Base-by-base conservation (phyloP, 139 green algal genomes). In the Parachlorella kessleri region DNA sequence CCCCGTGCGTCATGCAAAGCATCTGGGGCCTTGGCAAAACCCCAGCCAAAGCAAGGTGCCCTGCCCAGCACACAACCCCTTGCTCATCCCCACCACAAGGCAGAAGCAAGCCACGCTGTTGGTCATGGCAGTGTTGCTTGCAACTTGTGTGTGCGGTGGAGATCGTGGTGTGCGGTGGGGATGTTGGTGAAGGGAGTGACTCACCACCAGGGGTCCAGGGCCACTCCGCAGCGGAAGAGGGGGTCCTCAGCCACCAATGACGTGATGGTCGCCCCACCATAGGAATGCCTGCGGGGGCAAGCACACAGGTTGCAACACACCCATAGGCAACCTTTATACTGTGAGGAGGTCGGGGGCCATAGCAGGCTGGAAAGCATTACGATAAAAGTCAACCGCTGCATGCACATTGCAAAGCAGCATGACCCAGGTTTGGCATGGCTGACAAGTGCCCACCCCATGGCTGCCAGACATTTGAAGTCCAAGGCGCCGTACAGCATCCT, bases 161-260 rank as follows among this genome's bases (percentile, higher is more conserved):
- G n/a, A n/a, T n/a, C n/a, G n/a, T n/a, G n/a, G n/a, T n/a, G n/a
- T n/a, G n/a, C n/a, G n/a, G n/a, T n/a, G n/a, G n/a, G n/a, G n/a
- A n/a, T n/a, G n/a, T n/a, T n/a, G n/a, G n/a, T n/a, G n/a, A n/a
- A n/a, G n/a, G n/a, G n/a, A 72, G 6, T 54, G 32, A 36, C 83
- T 53, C 72, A 90, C 81, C 89, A 94, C 87, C 87, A 93, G 4
- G 90, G 90, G 68, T 94, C 90, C 1, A 94, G 40, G 7, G 81
- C 75, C 1, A 93, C 68, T 5, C 55, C 85, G 33, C 71, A 84
- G 9, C 67, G 55, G 72, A 92, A 87, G 3, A 24, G 42, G 1
- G 76, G 71, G 75, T 91, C 80, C 42, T 77, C 37, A 6, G 89
- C 76, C 1, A 70, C 80, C 36, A 88, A 81, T 8, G 76, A 82